Conservation (phyloP, 2,329 filamentous ascomycete species). For the Fusarium cicatricum region DNA sequence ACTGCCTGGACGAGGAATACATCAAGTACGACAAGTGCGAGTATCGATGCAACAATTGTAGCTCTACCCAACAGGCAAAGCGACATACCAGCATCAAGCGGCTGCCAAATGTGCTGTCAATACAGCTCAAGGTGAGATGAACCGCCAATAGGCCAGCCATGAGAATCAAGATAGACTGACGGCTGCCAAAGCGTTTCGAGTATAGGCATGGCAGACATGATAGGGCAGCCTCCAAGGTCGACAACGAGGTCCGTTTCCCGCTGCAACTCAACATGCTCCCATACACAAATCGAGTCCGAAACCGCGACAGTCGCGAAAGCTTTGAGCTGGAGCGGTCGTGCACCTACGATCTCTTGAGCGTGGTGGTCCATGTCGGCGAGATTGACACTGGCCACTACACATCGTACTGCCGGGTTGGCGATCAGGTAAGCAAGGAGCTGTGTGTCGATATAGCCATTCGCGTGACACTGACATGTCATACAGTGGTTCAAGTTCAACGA, state of each 20-base stretch:
- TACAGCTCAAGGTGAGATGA: constrained; percentile 82
- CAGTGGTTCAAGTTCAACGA: constrained; percentile 98
- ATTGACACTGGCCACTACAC: constrained; percentile 93
- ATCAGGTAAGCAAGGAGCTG: constrained; percentile 58
- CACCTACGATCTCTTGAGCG: constrained; percentile 86
- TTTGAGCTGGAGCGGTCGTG: constrained; percentile 71
- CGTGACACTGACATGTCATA: constrained; percentile 25
- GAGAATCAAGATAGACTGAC: constrained; percentile 6
- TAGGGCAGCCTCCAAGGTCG: constrained; percentile 82
- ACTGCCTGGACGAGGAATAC: constrained; percentile 86
- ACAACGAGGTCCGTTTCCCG: constrained; percentile 86
- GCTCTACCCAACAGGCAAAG: constrained; percentile 77
- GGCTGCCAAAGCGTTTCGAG: constrained; percentile 68
- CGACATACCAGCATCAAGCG: constrained; percentile 86
- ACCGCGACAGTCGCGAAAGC: constrained; percentile 59
- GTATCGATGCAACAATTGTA: constrained; percentile 86
- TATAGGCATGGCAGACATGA: constrained; percentile 72
- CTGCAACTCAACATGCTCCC: constrained; percentile 88
- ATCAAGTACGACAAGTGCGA: constrained; percentile 87
- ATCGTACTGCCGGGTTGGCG: constrained; percentile 84
- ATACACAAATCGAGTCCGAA: constrained; percentile 76
- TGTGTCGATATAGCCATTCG: not conserved
- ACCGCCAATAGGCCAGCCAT: not conserved
- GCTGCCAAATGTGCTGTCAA: constrained; percentile 86
- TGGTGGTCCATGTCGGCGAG: constrained; percentile 92